Conservation (phyloP, 495 filamentous ascomycete genomes). For the Hypoxylon intermedium region DNA sequence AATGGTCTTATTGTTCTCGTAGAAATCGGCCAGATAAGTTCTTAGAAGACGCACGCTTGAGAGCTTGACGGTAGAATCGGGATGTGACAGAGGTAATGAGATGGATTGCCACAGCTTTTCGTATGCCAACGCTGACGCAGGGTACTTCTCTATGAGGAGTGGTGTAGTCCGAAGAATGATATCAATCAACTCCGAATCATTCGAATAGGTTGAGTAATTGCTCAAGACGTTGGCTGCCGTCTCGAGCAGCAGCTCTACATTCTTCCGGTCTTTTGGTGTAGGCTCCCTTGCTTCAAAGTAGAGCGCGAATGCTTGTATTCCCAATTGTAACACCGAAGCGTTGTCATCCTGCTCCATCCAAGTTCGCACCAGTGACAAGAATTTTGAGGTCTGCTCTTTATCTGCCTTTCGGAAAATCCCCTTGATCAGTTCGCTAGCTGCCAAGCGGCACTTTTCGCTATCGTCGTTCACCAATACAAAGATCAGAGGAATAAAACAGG, state of each 20-base stretch:
- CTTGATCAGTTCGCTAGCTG: slow-evolving; percentile 80
- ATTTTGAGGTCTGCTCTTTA: slow-evolving; percentile 69
- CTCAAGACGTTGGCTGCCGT: slow-evolving; percentile 58
- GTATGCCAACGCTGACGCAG: slow-evolving; percentile 64
- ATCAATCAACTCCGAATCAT: slow-evolving; percentile 81
- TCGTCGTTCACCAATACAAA: slow-evolving; percentile 89
- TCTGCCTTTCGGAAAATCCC: slow-evolving; percentile 82
- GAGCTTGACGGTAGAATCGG: slow-evolving; percentile 77
- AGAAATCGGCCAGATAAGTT: slow-evolving; percentile 78
- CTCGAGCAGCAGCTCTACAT: slow-evolving; percentile 54
- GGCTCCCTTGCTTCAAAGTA: slow-evolving; percentile 75
- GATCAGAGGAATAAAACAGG: slow-evolving; percentile 85
- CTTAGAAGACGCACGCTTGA: slow-evolving; percentile 77
- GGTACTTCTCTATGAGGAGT: slow-evolving; percentile 71
- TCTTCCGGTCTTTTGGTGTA: slow-evolving; percentile 64
- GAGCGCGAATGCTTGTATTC: slow-evolving; percentile 79
- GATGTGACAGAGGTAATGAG: slow-evolving; percentile 71
- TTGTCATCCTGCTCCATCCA: slow-evolving; percentile 81
- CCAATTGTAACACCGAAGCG: slow-evolving; percentile 69
- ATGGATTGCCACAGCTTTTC: slow-evolving; percentile 70
- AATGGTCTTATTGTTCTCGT: slow-evolving; percentile 62
- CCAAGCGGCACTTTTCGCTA: slow-evolving; percentile 80
- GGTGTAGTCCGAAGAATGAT: slow-evolving; percentile 71
- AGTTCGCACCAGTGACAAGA: slow-evolving; percentile 70
- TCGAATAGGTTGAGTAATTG: slow-evolving; percentile 46